Evolutionary conservation across 1,284 basidiomycete genomes (phyloP).

Genomic region (Trichosporon coremiiforme): DNA sequence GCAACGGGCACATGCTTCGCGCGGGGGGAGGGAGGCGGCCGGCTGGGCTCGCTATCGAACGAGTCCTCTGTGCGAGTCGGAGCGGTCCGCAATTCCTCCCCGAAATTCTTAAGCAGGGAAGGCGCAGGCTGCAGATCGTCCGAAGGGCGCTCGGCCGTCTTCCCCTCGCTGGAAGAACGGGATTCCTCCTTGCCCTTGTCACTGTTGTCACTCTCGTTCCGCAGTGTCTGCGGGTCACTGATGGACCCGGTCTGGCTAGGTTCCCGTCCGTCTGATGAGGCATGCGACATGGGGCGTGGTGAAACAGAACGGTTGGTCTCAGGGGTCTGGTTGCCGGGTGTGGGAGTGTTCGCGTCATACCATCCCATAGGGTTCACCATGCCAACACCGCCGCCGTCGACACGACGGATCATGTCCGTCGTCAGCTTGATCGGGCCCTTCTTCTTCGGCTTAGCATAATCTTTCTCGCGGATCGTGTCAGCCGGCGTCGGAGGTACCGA

Average conservation of each 20-base stretch:
- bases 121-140: neutral
- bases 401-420: conserved; percentile 81
- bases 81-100: neutral
- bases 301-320: conserved; percentile 14
- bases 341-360: conserved; percentile 43
- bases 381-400: conserved; percentile 72
- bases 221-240: conserved; percentile 2
- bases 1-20: neutral
- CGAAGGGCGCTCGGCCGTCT: neutral
- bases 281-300: conserved; percentile 3
- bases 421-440: conserved; percentile 59
- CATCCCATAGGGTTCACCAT: conserved; percentile 76
- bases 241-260: neutral
- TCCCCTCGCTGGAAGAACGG: conserved; percentile 1
- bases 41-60: neutral
- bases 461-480: conserved; percentile 12
- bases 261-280: conserved; percentile 2
- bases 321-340: conserved; percentile 9
- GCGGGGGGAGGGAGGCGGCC: neutral
- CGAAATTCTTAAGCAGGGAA: neutral
- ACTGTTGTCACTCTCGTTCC: conserved; percentile 1
- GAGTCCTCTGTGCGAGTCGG: conserved; percentile 3
- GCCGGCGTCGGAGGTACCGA: neutral
- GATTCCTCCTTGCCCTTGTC: neutral
- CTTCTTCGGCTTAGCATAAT: conserved; percentile 35